A percentile compares a stretch with the other conserved stretches of the same genome.
Evolutionary conservation across 176 grass and related monocot genomes (phyloP).

Genomic region (Triticum turgidum): DNA sequence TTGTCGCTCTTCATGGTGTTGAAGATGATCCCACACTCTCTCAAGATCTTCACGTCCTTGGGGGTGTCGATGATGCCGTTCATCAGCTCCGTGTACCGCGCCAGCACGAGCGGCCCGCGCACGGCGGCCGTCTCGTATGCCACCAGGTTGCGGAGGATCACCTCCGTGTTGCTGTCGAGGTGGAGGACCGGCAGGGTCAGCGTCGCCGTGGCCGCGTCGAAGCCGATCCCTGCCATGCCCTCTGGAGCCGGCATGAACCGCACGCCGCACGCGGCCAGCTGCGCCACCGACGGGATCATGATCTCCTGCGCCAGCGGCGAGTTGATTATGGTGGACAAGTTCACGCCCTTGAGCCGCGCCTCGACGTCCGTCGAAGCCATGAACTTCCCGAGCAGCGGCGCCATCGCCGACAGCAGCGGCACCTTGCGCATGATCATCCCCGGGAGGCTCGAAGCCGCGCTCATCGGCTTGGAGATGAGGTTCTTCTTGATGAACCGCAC

Average conservation of each 20-base stretch:
- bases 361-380: not conserved
- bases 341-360: constrained; percentile 12
- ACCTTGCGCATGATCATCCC: constrained; percentile 18
- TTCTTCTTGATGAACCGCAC: constrained; percentile 25
- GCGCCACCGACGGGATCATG: constrained; percentile 69
- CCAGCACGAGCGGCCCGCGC: constrained; percentile 61
- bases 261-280: constrained; percentile 48
- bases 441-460: not conserved
- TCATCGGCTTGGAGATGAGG: constrained; percentile 40
- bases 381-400: constrained; percentile 8
- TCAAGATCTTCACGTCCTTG: constrained; percentile 52
- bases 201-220: constrained; percentile 42
- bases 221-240: constrained; percentile 39
- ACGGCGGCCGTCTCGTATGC: constrained; percentile 60
- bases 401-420: not conserved
- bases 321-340: constrained; percentile 9
- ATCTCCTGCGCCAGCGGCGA: constrained; percentile 69
- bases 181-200: constrained; percentile 51
- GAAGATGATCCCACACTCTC: constrained; percentile 38
- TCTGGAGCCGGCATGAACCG: constrained; percentile 42
- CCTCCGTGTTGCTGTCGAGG: constrained; percentile 64
- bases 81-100: constrained; percentile 73
- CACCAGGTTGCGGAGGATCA: constrained; percentile 62
- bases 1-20: constrained; percentile 66
- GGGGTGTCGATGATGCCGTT: constrained; percentile 75